Conservation (phyloP, 2,329 filamentous ascomycete species). For the Ascochyta rabiei region DNA sequence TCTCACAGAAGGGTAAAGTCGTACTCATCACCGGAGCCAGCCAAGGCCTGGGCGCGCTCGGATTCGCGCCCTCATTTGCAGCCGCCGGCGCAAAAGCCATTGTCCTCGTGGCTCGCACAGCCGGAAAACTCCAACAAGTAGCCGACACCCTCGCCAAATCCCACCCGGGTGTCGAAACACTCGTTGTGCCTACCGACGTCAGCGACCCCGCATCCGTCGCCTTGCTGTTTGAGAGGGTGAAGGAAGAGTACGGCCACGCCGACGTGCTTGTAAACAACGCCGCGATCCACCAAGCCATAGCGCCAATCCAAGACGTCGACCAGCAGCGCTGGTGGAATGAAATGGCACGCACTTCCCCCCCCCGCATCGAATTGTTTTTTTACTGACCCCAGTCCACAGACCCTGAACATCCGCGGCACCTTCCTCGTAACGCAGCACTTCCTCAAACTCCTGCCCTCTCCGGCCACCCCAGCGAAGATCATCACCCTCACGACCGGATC, state of each 20-base stretch:
- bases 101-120: slow-evolving; percentile 42
- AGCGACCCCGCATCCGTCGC: slow-evolving; percentile 28
- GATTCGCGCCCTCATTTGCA: slow-evolving; percentile 46
- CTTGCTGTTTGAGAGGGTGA: slow-evolving; percentile 27
- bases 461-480: slow-evolving; percentile 31
- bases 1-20: slow-evolving; percentile 47
- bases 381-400: slow-evolving; percentile 25
- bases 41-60: slow-evolving; percentile 47
- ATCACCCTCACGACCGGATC: slow-evolving; percentile 24
- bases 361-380: background rate
- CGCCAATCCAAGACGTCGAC: slow-evolving; percentile 25
- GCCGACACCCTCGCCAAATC: slow-evolving; percentile 35
- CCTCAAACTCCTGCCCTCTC: slow-evolving; percentile 28
- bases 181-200: slow-evolving; percentile 41
- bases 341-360: slow-evolving; percentile 14
- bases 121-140: slow-evolving; percentile 31
- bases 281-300: slow-evolving; percentile 18
- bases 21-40: slow-evolving; percentile 52
- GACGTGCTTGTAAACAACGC: slow-evolving; percentile 34
- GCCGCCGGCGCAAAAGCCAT: slow-evolving; percentile 44
- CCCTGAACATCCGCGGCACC: slow-evolving; percentile 44
- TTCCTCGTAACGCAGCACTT: slow-evolving; percentile 44
- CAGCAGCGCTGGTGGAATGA: slow-evolving; percentile 29
- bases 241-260: slow-evolving; percentile 27
- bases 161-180: slow-evolving; percentile 38